Evolutionary conservation across 2,329 filamentous ascomycete species (phyloP).

Genomic region (Penicillium sp.): DNA sequence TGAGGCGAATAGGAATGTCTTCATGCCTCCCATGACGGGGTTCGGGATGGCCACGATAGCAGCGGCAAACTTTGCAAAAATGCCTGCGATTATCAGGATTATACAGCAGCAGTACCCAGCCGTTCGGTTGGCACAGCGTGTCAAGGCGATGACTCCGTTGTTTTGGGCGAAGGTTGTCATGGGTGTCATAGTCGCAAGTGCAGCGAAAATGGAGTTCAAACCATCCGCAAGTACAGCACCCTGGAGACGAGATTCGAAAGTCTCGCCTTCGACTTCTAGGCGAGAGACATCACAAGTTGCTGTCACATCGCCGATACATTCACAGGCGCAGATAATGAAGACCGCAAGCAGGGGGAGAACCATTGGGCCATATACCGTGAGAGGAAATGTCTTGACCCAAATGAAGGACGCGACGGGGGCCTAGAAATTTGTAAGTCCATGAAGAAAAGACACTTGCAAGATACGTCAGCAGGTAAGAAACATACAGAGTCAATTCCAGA

Average conservation of each 20-base stretch:
- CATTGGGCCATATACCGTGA: background rate
- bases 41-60: background rate
- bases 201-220: background rate
- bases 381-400: background rate
- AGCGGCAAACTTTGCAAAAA: background rate
- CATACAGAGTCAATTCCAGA: background rate
- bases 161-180: constrained; percentile 2
- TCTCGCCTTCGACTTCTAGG: background rate
- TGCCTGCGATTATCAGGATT: background rate
- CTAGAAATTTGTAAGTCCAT: constrained; percentile 1
- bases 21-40: background rate
- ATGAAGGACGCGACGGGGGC: background rate
- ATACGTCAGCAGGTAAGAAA: background rate
- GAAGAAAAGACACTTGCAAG: background rate
- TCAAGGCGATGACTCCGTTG: constrained; percentile 1
- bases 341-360: background rate
- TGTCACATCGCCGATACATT: constrained; percentile 1
- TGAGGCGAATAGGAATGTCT: background rate
- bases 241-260: background rate
- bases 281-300: constrained; percentile 1
- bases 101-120: background rate
- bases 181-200: background rate
- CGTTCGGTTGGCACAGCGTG: constrained; percentile 3
- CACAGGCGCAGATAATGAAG: background rate
- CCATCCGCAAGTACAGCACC: background rate